phyloP scores from a whole-genome alignment of 2,329 filamentous ascomycete species.

The Ceratocystis huliohia region DNA sequence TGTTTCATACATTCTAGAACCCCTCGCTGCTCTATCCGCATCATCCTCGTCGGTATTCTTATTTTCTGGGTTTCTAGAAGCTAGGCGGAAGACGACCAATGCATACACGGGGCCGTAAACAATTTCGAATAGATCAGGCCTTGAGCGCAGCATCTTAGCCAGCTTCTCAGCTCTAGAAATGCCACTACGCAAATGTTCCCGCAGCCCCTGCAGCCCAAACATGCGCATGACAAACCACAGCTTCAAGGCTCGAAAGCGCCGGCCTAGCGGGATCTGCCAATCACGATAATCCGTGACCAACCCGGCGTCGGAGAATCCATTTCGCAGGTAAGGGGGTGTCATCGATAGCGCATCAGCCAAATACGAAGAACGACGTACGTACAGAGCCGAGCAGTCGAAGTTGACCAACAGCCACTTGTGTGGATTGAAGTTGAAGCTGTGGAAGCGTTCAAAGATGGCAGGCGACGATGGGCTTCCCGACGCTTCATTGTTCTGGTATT shows the following conservation, averaged over 20 bases:
- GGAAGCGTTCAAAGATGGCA: constrained; percentile 49
- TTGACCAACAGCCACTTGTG: constrained; percentile 96
- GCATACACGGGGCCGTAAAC: constrained; percentile 64
- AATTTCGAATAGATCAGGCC: constrained; percentile 62
- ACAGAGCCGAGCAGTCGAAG: constrained; percentile 76
- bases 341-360: constrained; percentile 71
- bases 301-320: constrained; percentile 65
- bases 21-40: constrained; percentile 51
- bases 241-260: constrained; percentile 79
- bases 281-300: constrained; percentile 90
- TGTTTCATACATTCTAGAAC: constrained; percentile 60
- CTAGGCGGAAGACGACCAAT: constrained; percentile 62
- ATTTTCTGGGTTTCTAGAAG: constrained; percentile 26
- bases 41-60: constrained; percentile 25
- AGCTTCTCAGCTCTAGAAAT: constrained; percentile 60
- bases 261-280: constrained; percentile 90
- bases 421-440: constrained; percentile 91
- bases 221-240: constrained; percentile 87
- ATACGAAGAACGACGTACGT: constrained; percentile 59
- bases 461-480: constrained; percentile 33
- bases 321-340: constrained; percentile 68
- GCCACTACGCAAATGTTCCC: constrained; percentile 57
- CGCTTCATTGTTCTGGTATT: constrained; percentile 57
- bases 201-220: constrained; percentile 67
- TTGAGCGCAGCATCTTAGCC: constrained; percentile 41